A percentile compares a stretch with the other conserved stretches of the same genome.
phyloP scores from a whole-genome alignment of 208 protist genomes.

The Wallacemonas sp. region DNA sequence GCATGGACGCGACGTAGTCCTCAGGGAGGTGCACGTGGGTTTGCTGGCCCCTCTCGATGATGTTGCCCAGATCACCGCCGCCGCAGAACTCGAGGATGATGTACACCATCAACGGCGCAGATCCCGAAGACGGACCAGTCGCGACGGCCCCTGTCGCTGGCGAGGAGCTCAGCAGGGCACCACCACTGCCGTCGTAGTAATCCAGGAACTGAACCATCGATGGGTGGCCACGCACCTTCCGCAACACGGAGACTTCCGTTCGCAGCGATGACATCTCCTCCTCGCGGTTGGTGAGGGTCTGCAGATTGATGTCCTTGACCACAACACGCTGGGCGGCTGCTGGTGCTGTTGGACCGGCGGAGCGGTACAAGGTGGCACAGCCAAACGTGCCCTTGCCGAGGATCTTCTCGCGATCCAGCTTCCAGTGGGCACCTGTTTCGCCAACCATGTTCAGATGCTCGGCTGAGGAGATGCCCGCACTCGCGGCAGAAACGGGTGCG shows the following conservation, averaged over 20 bases:
- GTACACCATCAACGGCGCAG: conserved; percentile 57
- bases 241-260: conserved; percentile 60
- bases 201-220: conserved; percentile 69
- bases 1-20: conserved; percentile 48
- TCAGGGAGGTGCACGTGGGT: conserved; percentile 27
- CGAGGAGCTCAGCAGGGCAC: not conserved
- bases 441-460: conserved; percentile 26
- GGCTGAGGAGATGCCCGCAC: conserved; percentile 18
- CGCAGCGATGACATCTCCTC: conserved; percentile 61
- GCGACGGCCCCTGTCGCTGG: not conserved
- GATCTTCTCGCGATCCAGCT: conserved; percentile 54
- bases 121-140: conserved; percentile 18
- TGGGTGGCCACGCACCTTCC: conserved; percentile 45
- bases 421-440: conserved; percentile 31
- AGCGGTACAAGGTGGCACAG: conserved; percentile 69
- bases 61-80: conserved; percentile 58
- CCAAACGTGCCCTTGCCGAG: conserved; percentile 85
- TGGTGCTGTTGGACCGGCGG: not conserved
- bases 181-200: conserved; percentile 38
- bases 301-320: conserved; percentile 83
- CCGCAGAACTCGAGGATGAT: conserved; percentile 86
- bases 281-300: conserved; percentile 57
- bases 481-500: not conserved
- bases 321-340: conserved; percentile 32
- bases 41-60: conserved; percentile 36